Percentiles rank a stretch among this genome's conserved stretches.
Evolutionary conservation across 345 rosid species (phyloP).

Genomic region (Hypericum androsaemum): DNA sequence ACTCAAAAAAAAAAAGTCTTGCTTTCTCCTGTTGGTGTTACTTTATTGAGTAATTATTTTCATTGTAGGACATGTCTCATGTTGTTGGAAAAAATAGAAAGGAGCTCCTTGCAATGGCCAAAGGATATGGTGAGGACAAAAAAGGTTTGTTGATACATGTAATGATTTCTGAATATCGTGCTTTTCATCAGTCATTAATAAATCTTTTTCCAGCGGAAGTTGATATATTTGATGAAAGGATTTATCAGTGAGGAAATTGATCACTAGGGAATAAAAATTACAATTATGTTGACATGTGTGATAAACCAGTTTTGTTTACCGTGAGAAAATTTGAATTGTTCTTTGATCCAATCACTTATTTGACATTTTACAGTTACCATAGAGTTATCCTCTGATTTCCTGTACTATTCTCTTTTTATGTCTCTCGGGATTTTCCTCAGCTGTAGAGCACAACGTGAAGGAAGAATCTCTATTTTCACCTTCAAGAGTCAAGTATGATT

Average conservation of each 20-base stretch:
- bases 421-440: conserved; percentile 32
- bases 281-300: too few relatives aligned
- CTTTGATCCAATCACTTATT: not conserved
- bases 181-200: too few relatives aligned
- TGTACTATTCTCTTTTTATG: conserved; percentile 9
- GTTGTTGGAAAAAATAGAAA: conserved; percentile 85
- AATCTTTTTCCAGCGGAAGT: too few relatives aligned
- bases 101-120: conserved; percentile 98
- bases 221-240: too few relatives aligned
- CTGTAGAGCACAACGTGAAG: conserved; percentile 56
- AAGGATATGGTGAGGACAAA: conserved; percentile 74
- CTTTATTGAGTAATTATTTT: conserved; percentile 1
- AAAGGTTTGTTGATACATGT: conserved; percentile 40
- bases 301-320: too few relatives aligned
- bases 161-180: not conserved
- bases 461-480: conserved; percentile 81
- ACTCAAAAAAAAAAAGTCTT: not conserved
- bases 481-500: conserved; percentile 77
- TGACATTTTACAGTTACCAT: not conserved
- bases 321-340: too few relatives aligned
- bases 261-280: too few relatives aligned
- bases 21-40: not conserved
- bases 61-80: conserved; percentile 82
- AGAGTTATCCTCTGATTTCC: not conserved
- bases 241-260: too few relatives aligned